These are phyloP conservation scores for Pseudopyricularia cyperi DNA, from an alignment of 2,329 filamentous ascomycete genomes.

Conservation along the genomic window DNA sequence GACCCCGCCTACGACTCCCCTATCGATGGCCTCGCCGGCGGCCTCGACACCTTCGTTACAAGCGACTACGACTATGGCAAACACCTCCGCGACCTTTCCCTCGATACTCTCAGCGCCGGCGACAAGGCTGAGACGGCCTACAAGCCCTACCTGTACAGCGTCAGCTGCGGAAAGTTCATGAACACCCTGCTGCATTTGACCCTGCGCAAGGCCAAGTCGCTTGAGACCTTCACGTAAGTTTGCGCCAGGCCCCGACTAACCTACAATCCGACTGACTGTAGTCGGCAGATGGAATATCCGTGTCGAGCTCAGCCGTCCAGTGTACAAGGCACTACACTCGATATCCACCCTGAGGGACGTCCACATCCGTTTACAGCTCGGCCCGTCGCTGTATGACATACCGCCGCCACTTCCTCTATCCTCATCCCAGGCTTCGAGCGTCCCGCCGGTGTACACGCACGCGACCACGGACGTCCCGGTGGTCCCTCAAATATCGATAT, in stretches of 20 bases:
- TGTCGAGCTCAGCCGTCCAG: slow-evolving; percentile 44
- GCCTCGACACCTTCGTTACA: slow-evolving; percentile 47
- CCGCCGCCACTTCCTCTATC: slow-evolving; percentile 31
- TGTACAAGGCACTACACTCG: slow-evolving; percentile 43
- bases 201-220: slow-evolving; percentile 36
- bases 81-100: slow-evolving; percentile 39
- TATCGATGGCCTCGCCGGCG: slow-evolving; percentile 43
- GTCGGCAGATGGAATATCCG: slow-evolving; percentile 46
- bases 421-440: slow-evolving; percentile 8
- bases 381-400: slow-evolving; percentile 38
- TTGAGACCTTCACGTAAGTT: slow-evolving; percentile 44
- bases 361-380: slow-evolving; percentile 45
- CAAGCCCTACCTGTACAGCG: slow-evolving; percentile 37
- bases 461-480: slow-evolving; percentile 6
- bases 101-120: slow-evolving; percentile 41
- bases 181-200: slow-evolving; percentile 46
- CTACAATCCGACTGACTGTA: not conserved
- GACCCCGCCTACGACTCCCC: slow-evolving; percentile 35
- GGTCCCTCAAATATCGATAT: slow-evolving; percentile 3
- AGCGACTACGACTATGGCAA: slow-evolving; percentile 52
- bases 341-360: slow-evolving; percentile 38
- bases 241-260: not conserved
- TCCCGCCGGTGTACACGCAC: slow-evolving; percentile 7
- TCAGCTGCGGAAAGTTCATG: slow-evolving; percentile 50
- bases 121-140: slow-evolving; percentile 39